Percentiles rank a stretch among this genome's conserved stretches.
Evolutionary conservation across 257 asterid genomes (phyloP).

Genomic region (Scutellaria barbata): DNA sequence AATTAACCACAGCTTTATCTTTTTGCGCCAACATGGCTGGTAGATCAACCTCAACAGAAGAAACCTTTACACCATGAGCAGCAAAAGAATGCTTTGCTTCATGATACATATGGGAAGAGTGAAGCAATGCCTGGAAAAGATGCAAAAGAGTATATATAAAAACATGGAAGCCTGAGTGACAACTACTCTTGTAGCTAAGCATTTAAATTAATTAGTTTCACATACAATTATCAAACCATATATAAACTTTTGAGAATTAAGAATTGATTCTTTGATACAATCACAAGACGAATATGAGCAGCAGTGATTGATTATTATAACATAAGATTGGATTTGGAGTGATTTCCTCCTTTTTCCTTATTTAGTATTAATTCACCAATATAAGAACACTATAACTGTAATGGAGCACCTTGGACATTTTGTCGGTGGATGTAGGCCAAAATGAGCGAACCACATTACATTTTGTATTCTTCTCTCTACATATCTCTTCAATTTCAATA

Average conservation of each 20-base stretch:
- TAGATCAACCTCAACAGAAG: slow-evolving; percentile 84
- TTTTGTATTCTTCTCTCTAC: too few relatives aligned
- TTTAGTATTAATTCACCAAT: too few relatives aligned
- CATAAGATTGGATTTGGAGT: too few relatives aligned
- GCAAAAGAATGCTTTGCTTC: slow-evolving; percentile 90
- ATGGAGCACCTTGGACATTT: too few relatives aligned
- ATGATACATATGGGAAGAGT: slow-evolving; percentile 94
- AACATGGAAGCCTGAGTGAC: slow-evolving; percentile 33
- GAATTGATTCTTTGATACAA: too few relatives aligned
- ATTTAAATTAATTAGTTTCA: not conserved
- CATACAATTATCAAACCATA: not conserved
- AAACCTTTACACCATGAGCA: slow-evolving; percentile 80
- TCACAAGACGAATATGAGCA: too few relatives aligned
- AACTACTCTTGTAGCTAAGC: not conserved
- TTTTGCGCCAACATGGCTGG: slow-evolving; percentile 94
- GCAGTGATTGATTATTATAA: too few relatives aligned
- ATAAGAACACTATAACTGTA: too few relatives aligned
- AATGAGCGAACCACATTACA: too few relatives aligned
- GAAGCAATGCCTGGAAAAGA: slow-evolving; percentile 78
- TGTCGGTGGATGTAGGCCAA: too few relatives aligned
- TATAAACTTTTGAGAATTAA: not conserved
- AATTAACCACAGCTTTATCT: slow-evolving; percentile 85
- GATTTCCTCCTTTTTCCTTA: too few relatives aligned
- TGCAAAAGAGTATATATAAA: not conserved
- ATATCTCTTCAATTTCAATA: too few relatives aligned